Percentiles rank a stretch among this genome's conserved stretches.
Conservation (phyloP, 306 rosid genomes). For the Pyrus communis region DNA sequence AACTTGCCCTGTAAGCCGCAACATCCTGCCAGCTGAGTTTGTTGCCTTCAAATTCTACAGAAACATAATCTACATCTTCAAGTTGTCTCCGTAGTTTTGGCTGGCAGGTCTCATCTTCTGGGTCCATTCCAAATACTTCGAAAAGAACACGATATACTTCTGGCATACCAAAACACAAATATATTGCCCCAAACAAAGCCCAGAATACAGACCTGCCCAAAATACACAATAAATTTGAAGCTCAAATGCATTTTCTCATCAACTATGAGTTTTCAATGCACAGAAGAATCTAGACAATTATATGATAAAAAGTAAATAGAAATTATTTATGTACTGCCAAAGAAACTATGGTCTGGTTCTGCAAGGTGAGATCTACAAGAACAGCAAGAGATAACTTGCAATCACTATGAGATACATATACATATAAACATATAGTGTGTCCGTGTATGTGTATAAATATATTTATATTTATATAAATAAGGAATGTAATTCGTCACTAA, state of each 20-base stretch:
- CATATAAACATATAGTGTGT: too few species aligned
- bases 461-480: too few species aligned
- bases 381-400: background rate
- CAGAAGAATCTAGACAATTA: conserved; percentile 1
- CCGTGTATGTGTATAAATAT: too few species aligned
- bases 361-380: conserved; percentile 11
- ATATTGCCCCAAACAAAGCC: conserved; percentile 96
- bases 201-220: conserved; percentile 77
- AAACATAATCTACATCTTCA: conserved; percentile 91
- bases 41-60: conserved; percentile 71
- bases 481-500: background rate
- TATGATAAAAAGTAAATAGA: background rate
- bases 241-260: background rate
- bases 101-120: conserved; percentile 76
- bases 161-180: conserved; percentile 89
- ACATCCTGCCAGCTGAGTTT: conserved; percentile 91
- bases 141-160: conserved; percentile 96
- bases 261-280: background rate
- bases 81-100: conserved; percentile 84
- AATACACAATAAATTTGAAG: conserved; percentile 17
- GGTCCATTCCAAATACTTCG: conserved; percentile 97
- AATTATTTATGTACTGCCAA: background rate
- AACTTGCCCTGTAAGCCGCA: conserved; percentile 70
- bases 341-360: background rate
- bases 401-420: background rate